A percentile compares a stretch with the other conserved stretches of the same genome.
Evolutionary conservation across 495 filamentous ascomycete species (phyloP).

Genomic region (Penicillium desertorum): DNA sequence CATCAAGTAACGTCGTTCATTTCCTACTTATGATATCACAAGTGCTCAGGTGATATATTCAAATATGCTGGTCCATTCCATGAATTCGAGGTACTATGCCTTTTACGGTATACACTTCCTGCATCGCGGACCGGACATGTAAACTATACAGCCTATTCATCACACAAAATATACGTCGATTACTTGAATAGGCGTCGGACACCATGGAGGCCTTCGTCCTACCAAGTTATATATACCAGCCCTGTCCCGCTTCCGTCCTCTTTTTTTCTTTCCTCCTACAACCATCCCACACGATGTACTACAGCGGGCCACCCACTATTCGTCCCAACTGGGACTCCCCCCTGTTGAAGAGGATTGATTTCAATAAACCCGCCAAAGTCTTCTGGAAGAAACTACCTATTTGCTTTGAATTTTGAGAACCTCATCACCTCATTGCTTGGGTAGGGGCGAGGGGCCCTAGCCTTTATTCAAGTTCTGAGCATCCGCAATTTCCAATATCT

Average conservation of each 20-base stretch:
- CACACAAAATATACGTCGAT: neutral
- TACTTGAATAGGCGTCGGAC: neutral
- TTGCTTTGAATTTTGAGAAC: neutral
- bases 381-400: neutral
- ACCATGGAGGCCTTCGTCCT: neutral
- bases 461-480: neutral
- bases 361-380: neutral
- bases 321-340: neutral
- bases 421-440: constrained; percentile 5
- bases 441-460: constrained; percentile 6
- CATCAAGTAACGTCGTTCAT: neutral
- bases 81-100: neutral
- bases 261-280: constrained; percentile 5
- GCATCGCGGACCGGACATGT: neutral
- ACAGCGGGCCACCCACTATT: neutral
- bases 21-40: neutral
- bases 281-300: constrained; percentile 4
- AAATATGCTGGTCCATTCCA: neutral
- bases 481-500: neutral
- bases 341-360: neutral
- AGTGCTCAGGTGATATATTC: neutral
- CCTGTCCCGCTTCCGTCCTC: neutral
- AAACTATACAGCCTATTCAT: neutral
- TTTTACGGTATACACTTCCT: neutral
- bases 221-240: neutral